Conservation (phyloP, 2,329 filamentous ascomycete species). For the Orbilia ellipsospora region DNA sequence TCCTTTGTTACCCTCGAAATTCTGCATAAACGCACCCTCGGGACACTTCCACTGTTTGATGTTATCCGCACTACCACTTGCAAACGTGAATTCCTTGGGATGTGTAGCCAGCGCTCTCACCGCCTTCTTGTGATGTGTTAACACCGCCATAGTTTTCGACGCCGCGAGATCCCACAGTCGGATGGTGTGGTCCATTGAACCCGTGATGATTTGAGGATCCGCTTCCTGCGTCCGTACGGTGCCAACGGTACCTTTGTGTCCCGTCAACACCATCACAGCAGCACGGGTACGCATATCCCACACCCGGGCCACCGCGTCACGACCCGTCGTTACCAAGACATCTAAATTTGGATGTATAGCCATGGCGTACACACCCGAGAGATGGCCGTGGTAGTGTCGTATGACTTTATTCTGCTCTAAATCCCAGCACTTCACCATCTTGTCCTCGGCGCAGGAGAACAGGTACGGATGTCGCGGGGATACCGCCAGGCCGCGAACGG, state of each 20-base stretch:
- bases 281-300: constrained; percentile 98
- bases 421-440: constrained; percentile 99
- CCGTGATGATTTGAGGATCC: constrained; percentile 93
- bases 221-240: constrained; percentile 93
- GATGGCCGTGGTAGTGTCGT: constrained; percentile 94
- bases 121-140: constrained; percentile 99
- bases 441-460: constrained; percentile 97
- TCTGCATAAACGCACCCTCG: constrained; percentile 98
- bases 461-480: constrained; percentile 94
- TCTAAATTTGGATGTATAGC: constrained; percentile 94
- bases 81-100: constrained; percentile 95
- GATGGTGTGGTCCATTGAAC: constrained; percentile 91
- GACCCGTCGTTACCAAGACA: constrained; percentile 90
- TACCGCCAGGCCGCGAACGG: constrained; percentile 89
- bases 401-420: constrained; percentile 99
- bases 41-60: constrained; percentile 99
- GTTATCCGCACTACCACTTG: constrained; percentile 86
- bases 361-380: constrained; percentile 94
- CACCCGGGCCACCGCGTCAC: constrained; percentile 92
- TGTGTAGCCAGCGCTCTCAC: constrained; percentile 86
- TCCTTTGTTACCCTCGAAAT: constrained; percentile 94
- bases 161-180: constrained; percentile 95
- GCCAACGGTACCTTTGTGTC: constrained; percentile 90
- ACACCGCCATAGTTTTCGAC: constrained; percentile 92
- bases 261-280: constrained; percentile 92